Base-by-base conservation (phyloP, 2,329 filamentous ascomycete species). In the Scorias spongiosa region DNA sequence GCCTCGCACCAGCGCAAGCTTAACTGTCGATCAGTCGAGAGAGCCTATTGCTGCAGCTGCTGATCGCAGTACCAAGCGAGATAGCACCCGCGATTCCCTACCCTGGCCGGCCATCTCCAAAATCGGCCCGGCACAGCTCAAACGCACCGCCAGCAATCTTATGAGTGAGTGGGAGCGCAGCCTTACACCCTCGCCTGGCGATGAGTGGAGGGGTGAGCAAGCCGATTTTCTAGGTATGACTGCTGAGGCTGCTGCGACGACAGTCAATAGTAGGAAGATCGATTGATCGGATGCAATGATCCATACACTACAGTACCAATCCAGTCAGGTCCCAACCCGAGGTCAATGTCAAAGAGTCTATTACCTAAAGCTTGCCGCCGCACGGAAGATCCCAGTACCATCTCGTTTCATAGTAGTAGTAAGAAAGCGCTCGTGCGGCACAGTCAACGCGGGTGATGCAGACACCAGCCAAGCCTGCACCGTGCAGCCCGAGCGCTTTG, bases 151-250 rank as follows among this genome's bases (percentile, higher is more conserved):
- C n/a, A 83, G 80, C 30, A 83, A 81, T 49, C 70, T 94, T 45
- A 86, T 95, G 77, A 82, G 80, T 50, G 87, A 94, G 58, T 93
- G 86, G 84, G 89, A 96, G 66, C 84, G 78, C 61, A 84, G 76
- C 51, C 66, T 88, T 11, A 77, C 52, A n/a, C 55, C 55, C 5
- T 49, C 44, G 45, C 55, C 55, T 7, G 51, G 49, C 7, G 43
- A 54, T 41, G 54, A 57, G 30, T 50, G 42, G 42, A 49, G 30
- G 2, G 51, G 51, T 3, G 32, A 36, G 15, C 47, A 51, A 26
- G 45, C 49, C 8, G 56, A 56, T 43, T 59, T 53, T 44, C 42
- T 56, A 41, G 54, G 54, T 3, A 47, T 53, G 32, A 41, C 45
- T 32, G 50, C 53, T 5, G 54, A 58, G 41, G 53, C 54, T 29